A percentile compares a stretch with the other conserved stretches of the same genome.
Conservation (phyloP, 306 rosid species). For the Fragaria nilgerrensis region DNA sequence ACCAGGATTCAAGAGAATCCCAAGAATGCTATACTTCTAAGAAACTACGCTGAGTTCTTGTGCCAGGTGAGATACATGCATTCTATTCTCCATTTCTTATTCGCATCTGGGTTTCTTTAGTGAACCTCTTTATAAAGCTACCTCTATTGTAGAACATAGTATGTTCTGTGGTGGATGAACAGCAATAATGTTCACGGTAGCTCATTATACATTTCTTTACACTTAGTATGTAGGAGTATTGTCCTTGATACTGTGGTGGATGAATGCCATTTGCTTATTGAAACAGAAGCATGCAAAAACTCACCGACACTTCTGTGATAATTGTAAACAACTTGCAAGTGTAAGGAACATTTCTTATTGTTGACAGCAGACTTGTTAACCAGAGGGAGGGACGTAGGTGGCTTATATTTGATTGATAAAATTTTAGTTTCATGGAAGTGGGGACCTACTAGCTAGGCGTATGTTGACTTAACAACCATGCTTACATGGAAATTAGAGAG, state of each 20-base stretch:
- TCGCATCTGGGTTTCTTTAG: neutral
- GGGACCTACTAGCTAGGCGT: neutral
- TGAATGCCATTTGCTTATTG: neutral
- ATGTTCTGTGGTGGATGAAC: neutral
- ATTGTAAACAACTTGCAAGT: neutral
- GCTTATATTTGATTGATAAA: neutral
- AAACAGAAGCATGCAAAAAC: neutral
- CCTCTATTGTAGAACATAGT: too few species aligned
- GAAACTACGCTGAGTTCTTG: conserved; percentile 72
- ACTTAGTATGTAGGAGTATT: neutral
- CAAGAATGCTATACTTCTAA: conserved; percentile 50
- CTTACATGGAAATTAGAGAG: neutral
- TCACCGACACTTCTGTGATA: neutral
- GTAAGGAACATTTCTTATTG: neutral
- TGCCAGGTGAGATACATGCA: conserved; percentile 47
- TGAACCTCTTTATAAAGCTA: too few species aligned
- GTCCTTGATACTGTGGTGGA: neutral
- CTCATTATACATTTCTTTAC: neutral
- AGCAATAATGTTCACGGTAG: neutral
- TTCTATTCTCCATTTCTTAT: conserved; percentile 10
- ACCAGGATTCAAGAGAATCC: conserved; percentile 61
- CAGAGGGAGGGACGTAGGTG: neutral
- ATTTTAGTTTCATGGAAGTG: neutral
- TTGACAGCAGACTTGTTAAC: neutral
- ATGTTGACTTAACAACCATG: neutral